Evolutionary conservation across 805 yeast genomes (phyloP), one percentile per base, ranked within the genome.

Genomic region (Lipomyces orientalis): DNA sequence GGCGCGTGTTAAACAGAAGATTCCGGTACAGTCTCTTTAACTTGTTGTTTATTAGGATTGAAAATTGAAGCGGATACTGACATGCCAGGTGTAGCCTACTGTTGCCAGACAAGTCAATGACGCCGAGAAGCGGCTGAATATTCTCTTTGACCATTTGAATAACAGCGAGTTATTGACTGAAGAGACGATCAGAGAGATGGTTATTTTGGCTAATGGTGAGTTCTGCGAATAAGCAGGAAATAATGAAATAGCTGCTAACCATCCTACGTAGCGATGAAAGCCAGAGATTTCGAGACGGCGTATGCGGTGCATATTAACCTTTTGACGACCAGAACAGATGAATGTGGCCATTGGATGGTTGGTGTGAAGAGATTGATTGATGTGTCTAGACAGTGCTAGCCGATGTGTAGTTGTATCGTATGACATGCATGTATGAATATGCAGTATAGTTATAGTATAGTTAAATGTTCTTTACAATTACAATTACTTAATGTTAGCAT

Each of bases 271-370:
- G 80, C 86, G 0, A 77, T 95, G 73, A 81, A 80, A 22, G 77
- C 75, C 10, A 83, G 84, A 67, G 88, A 91, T 67, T 90, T 81
- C 76, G 77, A 79, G 3, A 80, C 80, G 16, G 98, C 98, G 0
- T 79, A 83, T 62, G 78, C 83, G 1, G 69, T 74, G 34, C 79
- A 76, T 25, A 73, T 86, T 43, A 86, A 87, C 61, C 84, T 95
- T 68, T 85, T 90, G 29, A 84, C 91, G 7, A 84, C 85, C 49
- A 84, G 86, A 69, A 84, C 88, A 31, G 86, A 84, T 31, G 97
- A 93, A 78, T 86, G 90, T 71, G 97, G 97, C 14, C 87, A 89
- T 74, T 95, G 99, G 99, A 86, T 90, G 81, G 86, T 90, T 39
- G 99, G 99, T 73, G 89, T 95, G 58, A 92, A 90, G 79, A 87